Evolutionary conservation across 495 filamentous ascomycete species (phyloP).

Genomic region (Aspergillus saccharolyticus): DNA sequence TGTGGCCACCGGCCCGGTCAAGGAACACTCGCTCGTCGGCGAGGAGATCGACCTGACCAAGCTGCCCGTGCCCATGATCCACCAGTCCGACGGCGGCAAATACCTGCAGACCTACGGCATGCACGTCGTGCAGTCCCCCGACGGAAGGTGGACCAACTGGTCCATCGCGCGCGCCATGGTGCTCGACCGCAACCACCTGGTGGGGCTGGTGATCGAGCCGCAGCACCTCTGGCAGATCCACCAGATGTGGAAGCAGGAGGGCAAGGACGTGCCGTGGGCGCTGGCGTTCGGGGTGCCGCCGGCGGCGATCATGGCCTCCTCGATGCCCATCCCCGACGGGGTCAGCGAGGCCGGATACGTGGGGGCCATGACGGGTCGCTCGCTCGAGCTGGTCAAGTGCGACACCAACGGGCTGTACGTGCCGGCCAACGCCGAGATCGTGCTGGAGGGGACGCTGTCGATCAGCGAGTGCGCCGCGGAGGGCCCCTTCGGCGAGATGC

Average conservation of each 20-base stretch:
- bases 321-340: constrained; percentile 35
- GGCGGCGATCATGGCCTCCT: constrained; percentile 33
- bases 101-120: constrained; percentile 38
- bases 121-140: constrained; percentile 32
- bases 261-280: constrained; percentile 33
- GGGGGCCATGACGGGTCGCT: constrained; percentile 26
- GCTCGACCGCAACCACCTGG: constrained; percentile 25
- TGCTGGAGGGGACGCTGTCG: constrained; percentile 34
- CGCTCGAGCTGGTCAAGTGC: constrained; percentile 35
- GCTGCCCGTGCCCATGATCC: constrained; percentile 30
- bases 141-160: constrained; percentile 37
- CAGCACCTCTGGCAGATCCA: constrained; percentile 34
- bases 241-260: constrained; percentile 34
- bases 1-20: constrained; percentile 27
- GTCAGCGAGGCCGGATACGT: constrained; percentile 33
- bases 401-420: constrained; percentile 35
- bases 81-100: constrained; percentile 34
- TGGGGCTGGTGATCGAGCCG: constrained; percentile 24
- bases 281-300: constrained; percentile 36
- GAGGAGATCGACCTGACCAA: constrained; percentile 31
- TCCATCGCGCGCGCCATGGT: constrained; percentile 39
- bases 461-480: constrained; percentile 29
- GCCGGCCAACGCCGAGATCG: constrained; percentile 36
- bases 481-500: constrained; percentile 35
- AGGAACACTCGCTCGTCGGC: constrained; percentile 26